Evolutionary conservation across 1,284 basidiomycete genomes (phyloP).

Genomic region (Porodaedalea pini): DNA sequence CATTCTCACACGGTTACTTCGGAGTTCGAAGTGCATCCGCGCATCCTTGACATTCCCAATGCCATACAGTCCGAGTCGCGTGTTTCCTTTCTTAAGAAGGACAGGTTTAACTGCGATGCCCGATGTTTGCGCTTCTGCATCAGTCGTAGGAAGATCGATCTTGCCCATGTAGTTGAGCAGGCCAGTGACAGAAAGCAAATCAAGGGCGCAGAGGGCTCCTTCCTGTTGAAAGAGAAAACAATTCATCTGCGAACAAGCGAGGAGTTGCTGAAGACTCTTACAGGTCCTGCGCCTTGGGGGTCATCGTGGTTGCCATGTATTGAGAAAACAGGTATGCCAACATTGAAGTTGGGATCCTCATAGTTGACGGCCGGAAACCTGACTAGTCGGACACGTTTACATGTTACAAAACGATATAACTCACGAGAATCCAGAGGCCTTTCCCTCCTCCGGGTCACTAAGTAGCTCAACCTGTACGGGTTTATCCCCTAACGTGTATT

Average conservation of each 20-base stretch:
- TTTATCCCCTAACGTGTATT: conserved; percentile 86
- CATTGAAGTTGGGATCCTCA: conserved; percentile 94
- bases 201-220: conserved; percentile 93
- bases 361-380: conserved; percentile 98
- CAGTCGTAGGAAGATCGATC: conserved; percentile 62
- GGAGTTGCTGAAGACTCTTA: conserved; percentile 36
- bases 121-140: conserved; percentile 59
- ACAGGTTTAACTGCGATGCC: conserved; percentile 91
- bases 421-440: conserved; percentile 79
- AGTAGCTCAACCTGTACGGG: conserved; percentile 88
- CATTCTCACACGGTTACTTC: conserved; percentile 93
- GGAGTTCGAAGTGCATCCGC: conserved; percentile 92
- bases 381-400: conserved; percentile 18
- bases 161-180: conserved; percentile 98
- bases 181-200: conserved; percentile 91
- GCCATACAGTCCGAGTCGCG: conserved; percentile 87
- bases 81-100: conserved; percentile 85
- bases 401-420: conserved; percentile 34
- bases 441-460: conserved; percentile 89
- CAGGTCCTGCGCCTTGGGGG: conserved; percentile 91
- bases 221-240: conserved; percentile 49
- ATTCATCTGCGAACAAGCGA: conserved; percentile 3
- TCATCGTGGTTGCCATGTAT: conserved; percentile 99
- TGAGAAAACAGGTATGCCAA: conserved; percentile 94
- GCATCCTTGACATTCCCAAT: conserved; percentile 97